Evolutionary conservation across 139 green algal genomes (phyloP).

Genomic region (Tetraselmis striata): DNA sequence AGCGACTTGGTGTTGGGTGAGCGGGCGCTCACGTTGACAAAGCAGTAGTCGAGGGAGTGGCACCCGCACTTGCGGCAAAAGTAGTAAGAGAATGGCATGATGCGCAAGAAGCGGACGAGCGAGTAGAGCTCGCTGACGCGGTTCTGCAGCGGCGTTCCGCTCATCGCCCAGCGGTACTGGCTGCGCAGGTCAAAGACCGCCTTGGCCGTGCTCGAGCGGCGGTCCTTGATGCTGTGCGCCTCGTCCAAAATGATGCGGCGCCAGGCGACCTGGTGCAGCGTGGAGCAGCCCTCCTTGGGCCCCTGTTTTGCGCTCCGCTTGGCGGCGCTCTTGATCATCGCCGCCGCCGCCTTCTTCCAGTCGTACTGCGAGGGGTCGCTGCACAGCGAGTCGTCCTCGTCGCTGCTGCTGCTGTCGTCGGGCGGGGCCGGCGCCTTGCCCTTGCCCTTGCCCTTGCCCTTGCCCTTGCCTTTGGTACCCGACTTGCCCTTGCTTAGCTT

Average conservation of each 20-base stretch:
- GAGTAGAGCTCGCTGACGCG: constrained; percentile 87
- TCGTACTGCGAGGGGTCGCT: neutral
- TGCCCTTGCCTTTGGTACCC: constrained; percentile 9
- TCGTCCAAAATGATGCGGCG: constrained; percentile 83
- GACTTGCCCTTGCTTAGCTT: constrained; percentile 19
- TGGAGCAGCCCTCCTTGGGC: constrained; percentile 5
- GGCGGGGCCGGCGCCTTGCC: neutral
- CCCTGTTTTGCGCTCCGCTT: neutral
- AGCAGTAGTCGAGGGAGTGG: constrained; percentile 65
- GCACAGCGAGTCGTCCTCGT: neutral
- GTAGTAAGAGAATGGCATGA: constrained; percentile 87
- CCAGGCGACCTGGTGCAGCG: constrained; percentile 58
- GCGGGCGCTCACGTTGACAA: constrained; percentile 30
- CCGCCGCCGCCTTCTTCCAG: constrained; percentile 23
- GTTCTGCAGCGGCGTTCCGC: constrained; percentile 79
- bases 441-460: constrained; percentile 9
- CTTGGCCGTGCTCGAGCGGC: constrained; percentile 67
- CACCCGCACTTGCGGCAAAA: constrained; percentile 80
- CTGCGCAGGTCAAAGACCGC: constrained; percentile 73
- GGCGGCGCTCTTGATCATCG: constrained; percentile 26
- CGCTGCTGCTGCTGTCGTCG: neutral
- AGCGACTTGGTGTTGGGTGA: too few relatives aligned
- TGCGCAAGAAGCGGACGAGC: constrained; percentile 78
- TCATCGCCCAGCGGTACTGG: constrained; percentile 73
- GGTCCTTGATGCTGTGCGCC: constrained; percentile 88